phyloP scores from a whole-genome alignment of 345 rosid genomes.

The Psidium guajava region DNA sequence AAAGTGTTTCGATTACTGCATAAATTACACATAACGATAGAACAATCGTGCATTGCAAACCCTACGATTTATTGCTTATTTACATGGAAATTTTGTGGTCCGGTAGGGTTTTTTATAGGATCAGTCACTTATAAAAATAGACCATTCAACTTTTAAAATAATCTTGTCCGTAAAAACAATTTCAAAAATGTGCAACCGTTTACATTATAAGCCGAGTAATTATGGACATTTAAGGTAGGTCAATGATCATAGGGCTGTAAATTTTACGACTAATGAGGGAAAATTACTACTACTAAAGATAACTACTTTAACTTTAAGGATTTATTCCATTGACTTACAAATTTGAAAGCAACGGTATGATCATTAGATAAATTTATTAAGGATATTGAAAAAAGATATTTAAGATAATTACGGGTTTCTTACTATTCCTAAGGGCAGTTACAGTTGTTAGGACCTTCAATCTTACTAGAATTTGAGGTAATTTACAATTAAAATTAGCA shows the following conservation, averaged over 20 bases:
- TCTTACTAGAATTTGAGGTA: background rate
- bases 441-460: background rate
- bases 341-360: background rate
- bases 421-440: background rate
- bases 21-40: no score
- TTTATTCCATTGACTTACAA: background rate
- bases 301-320: background rate
- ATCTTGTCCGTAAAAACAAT: no score
- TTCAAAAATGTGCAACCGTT: background rate
- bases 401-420: background rate
- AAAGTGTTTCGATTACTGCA: background rate
- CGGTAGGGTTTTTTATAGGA: no score
- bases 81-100: no score
- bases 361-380: no score
- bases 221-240: background rate
- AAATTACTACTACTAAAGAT: no score
- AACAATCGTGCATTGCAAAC: no score
- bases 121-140: no score
- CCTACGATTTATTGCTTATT: no score
- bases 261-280: background rate
- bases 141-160: no score
- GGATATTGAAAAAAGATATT: background rate
- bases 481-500: background rate
- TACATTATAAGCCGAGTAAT: no score
- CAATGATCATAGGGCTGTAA: background rate